These are phyloP conservation scores for Mycena filopes DNA, from an alignment of 768 basidiomycete species.

Conservation along the genomic window DNA sequence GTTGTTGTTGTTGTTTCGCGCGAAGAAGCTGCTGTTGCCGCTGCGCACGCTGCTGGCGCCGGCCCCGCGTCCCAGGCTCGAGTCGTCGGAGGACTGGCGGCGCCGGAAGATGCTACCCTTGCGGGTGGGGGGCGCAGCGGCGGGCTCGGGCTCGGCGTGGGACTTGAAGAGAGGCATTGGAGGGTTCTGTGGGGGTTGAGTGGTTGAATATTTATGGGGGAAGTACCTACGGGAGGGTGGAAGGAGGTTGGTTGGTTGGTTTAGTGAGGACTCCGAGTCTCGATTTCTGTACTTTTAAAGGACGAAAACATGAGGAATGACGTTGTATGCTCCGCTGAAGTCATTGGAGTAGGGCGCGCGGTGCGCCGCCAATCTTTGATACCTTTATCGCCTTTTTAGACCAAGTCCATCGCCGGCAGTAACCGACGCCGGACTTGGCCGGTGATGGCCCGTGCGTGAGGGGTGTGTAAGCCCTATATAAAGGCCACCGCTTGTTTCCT, in stretches of 20 bases:
- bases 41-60: conserved; percentile 22
- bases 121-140: conserved; percentile 23
- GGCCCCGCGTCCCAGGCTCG: conserved; percentile 17
- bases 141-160: conserved; percentile 31
- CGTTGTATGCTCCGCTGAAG: conserved; percentile 17
- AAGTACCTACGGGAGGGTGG: neutral
- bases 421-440: too few relatives aligned
- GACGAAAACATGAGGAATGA: conserved; percentile 14
- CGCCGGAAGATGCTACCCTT: conserved; percentile 38
- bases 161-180: conserved; percentile 41
- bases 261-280: neutral
- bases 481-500: conserved; percentile 53
- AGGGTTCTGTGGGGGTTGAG: neutral
- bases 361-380: too few relatives aligned
- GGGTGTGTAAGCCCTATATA: conserved; percentile 57
- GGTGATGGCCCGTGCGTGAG: conserved; percentile 63
- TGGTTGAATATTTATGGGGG: neutral
- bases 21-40: conserved; percentile 28
- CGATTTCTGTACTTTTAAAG: conserved; percentile 6
- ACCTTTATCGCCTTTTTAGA: too few relatives aligned
- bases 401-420: too few relatives aligned
- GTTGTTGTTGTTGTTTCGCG: conserved; percentile 22
- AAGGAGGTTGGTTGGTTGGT: too few relatives aligned
- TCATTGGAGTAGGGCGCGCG: conserved; percentile 15
- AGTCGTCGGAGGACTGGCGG: conserved; percentile 34